A percentile compares a stretch with the other conserved stretches of the same genome.
These are phyloP conservation scores for Forsythia suspensa DNA, from an alignment of 257 asterid species.

Conservation along the genomic window DNA sequence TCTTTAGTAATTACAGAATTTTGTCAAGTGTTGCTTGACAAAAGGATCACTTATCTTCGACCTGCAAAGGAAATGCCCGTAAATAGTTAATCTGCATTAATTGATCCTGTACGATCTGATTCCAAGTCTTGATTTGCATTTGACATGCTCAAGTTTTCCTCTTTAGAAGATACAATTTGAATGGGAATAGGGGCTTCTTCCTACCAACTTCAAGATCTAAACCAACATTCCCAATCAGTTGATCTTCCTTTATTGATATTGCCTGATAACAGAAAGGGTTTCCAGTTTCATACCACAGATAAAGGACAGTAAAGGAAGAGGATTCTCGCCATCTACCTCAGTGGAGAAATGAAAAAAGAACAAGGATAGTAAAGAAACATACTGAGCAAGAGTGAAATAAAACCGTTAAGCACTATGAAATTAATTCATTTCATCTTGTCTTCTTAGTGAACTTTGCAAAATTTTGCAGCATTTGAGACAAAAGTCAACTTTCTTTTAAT, in stretches of 20 bases:
- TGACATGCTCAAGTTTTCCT: slow-evolving; percentile 30
- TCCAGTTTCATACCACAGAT: slow-evolving; percentile 8
- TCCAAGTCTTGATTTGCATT: slow-evolving; percentile 29
- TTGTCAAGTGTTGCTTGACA: too few relatives aligned
- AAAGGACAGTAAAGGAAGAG: neutral
- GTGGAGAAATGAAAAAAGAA: neutral
- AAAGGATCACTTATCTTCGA: too few relatives aligned
- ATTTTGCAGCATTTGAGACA: neutral
- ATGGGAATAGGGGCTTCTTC: slow-evolving; percentile 44
- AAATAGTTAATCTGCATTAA: too few relatives aligned
- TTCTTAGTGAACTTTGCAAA: slow-evolving; percentile 5
- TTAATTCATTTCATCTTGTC: neutral
- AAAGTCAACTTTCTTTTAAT: neutral
- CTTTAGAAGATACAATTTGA: slow-evolving; percentile 65
- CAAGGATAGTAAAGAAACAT: neutral
- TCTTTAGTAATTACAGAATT: too few relatives aligned
- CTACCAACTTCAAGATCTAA: slow-evolving; percentile 51
- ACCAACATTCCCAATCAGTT: slow-evolving; percentile 72
- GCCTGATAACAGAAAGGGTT: slow-evolving; percentile 48
- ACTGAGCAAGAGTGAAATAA: neutral
- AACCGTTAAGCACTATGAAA: neutral
- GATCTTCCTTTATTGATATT: slow-evolving; percentile 71
- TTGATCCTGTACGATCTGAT: slow-evolving; percentile 32
- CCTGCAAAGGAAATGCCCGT: too few relatives aligned
- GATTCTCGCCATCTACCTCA: neutral